Conservation (phyloP, 129 eudicot species). For the Pseudognaphalium luteoalbum region DNA sequence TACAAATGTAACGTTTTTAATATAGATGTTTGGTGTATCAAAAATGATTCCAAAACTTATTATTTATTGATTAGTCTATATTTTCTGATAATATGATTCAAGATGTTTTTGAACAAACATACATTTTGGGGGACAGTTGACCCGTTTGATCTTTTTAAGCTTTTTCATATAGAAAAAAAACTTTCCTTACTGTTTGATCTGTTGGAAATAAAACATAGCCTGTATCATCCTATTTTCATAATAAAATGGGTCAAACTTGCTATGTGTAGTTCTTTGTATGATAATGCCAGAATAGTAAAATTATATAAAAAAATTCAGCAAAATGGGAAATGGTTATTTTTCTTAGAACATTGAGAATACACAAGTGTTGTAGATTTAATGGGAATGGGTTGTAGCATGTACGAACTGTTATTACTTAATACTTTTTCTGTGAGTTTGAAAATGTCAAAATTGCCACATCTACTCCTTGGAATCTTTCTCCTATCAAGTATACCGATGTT, state of each 20-base stretch:
- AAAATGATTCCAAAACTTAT: neutral
- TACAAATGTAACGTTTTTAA: neutral
- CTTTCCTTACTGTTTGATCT: neutral
- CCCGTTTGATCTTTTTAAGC: neutral
- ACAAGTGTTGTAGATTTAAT: neutral
- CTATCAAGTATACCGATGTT: neutral
- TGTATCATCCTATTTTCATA: neutral
- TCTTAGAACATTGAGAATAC: neutral
- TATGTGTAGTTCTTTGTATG: neutral
- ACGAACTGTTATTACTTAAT: neutral
- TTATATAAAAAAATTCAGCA: neutral
- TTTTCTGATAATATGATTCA: neutral
- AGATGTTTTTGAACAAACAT: neutral
- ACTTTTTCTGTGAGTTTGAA: neutral
- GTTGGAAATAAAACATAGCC: neutral
- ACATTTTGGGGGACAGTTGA: neutral
- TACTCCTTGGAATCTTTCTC: neutral
- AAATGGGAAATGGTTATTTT: neutral
- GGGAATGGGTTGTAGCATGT: neutral
- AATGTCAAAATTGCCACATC: neutral
- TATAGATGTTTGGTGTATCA: neutral
- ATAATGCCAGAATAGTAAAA: neutral
- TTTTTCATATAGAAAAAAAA: neutral
- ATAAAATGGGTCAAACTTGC: neutral
- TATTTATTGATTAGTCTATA: neutral